Percentiles rank a stretch among this genome's conserved stretches.
phyloP scores from a whole-genome alignment of 257 asterid species.

The Gentiana dahurica region DNA sequence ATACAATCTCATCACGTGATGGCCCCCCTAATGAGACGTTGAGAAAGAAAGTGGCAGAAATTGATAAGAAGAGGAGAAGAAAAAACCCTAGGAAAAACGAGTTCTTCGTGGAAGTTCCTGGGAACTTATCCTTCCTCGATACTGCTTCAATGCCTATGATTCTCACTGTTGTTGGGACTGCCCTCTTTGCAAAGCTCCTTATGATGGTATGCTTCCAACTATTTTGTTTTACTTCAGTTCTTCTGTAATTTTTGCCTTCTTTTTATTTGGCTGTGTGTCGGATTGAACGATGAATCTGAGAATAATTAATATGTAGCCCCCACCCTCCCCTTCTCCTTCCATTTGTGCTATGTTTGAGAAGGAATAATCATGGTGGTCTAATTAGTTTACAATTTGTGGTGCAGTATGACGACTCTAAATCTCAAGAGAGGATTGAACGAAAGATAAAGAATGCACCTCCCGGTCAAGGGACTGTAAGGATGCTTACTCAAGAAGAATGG shows the following conservation, averaged over 20 bases:
- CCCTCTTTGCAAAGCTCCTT: constrained; percentile 60
- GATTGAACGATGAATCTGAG: no score
- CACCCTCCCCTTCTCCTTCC: background rate
- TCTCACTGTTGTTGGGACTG: constrained; percentile 69
- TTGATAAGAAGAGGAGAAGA: constrained; percentile 40
- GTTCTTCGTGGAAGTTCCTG: constrained; percentile 65
- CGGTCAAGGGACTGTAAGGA: constrained; percentile 86
- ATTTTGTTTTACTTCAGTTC: background rate
- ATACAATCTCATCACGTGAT: constrained; percentile 34
- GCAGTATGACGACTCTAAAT: constrained; percentile 66
- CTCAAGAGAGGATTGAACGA: constrained; percentile 63
- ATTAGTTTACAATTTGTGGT: constrained; percentile 2
- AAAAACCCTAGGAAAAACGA: constrained; percentile 37
- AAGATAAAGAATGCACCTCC: constrained; percentile 78
- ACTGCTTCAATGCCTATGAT: constrained; percentile 77
- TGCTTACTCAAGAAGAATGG: constrained; percentile 93
- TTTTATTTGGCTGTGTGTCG: no score
- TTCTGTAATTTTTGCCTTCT: no score
- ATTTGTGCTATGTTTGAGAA: background rate
- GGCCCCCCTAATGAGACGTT: constrained; percentile 70
- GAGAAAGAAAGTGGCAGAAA: constrained; percentile 41
- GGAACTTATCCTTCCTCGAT: constrained; percentile 58
- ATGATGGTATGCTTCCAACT: constrained; percentile 51
- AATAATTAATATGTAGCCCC: no score
- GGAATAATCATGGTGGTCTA: background rate